Percentiles rank a stretch among this genome's conserved stretches.
Evolutionary conservation across 1,284 basidiomycete genomes (phyloP).

Genomic region (Tilletia indica): DNA sequence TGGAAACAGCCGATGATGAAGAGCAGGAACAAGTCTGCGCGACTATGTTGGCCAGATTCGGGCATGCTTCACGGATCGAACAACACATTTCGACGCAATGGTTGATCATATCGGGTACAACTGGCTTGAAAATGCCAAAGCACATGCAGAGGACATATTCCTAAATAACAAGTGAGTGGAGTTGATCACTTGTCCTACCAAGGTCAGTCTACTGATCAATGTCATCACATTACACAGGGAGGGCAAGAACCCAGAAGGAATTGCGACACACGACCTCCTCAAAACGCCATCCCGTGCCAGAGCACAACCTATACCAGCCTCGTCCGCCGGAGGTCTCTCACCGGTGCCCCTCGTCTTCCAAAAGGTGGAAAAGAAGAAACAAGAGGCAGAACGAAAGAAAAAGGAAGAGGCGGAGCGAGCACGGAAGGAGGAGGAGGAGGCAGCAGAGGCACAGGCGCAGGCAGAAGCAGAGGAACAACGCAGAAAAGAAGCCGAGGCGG

Average conservation of each 20-base stretch:
- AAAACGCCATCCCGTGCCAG: conserved; percentile 1
- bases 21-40: no score
- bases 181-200: no score
- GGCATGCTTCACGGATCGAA: no score
- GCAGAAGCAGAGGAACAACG: neutral
- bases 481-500: neutral
- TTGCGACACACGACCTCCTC: neutral
- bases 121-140: neutral
- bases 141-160: neutral
- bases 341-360: neutral
- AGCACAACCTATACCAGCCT: neutral
- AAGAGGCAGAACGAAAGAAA: neutral
- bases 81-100: no score
- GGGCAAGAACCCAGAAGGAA: no score
- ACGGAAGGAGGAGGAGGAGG: conserved; percentile 1
- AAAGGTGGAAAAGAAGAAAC: neutral
- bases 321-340: neutral
- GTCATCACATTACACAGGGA: no score
- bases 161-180: neutral
- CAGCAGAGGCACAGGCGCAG: neutral
- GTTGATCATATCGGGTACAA: neutral
- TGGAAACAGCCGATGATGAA: no score
- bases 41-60: no score
- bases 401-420: neutral
- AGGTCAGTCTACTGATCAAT: no score